A percentile compares a stretch with the other conserved stretches of the same genome.
phyloP scores from a whole-genome alignment of 176 grass and related monocot genomes.

The Paspalum vaginatum region DNA sequence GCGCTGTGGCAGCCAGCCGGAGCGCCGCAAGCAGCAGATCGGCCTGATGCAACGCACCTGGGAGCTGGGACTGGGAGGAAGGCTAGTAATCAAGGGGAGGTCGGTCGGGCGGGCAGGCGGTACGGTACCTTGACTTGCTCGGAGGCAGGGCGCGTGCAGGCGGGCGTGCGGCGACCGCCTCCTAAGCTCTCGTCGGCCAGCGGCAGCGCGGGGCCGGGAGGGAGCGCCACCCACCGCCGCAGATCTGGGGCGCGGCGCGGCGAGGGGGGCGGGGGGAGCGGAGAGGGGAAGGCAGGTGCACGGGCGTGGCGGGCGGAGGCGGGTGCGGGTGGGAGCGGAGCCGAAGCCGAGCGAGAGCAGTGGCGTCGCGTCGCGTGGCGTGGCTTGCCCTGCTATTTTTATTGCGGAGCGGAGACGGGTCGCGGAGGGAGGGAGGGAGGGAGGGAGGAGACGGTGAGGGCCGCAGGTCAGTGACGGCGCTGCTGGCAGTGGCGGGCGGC shows the following conservation, averaged over 20 bases:
- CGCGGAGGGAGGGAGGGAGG: neutral
- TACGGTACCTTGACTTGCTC: neutral
- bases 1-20: neutral
- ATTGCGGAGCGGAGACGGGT: neutral
- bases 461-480: too few relatives aligned
- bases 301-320: neutral
- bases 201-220: too few relatives aligned
- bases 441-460: neutral
- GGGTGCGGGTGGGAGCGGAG: neutral
- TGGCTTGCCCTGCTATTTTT: constrained; percentile 32
- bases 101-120: too few relatives aligned
- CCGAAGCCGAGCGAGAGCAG: neutral
- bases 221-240: constrained; percentile 25
- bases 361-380: constrained; percentile 1
- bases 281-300: neutral
- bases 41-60: neutral
- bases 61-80: too few relatives aligned
- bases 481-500: too few relatives aligned
- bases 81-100: too few relatives aligned
- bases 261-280: too few relatives aligned
- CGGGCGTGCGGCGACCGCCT: neutral
- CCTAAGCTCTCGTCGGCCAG: constrained; percentile 7
- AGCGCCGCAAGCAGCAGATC: neutral
- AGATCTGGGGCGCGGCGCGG: constrained; percentile 25
- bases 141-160: constrained; percentile 11